Evolutionary conservation across 2,329 filamentous ascomycete genomes (phyloP), one percentile per base, ranked within the genome.

Genomic region (Stagonosporopsis tanaceti): DNA sequence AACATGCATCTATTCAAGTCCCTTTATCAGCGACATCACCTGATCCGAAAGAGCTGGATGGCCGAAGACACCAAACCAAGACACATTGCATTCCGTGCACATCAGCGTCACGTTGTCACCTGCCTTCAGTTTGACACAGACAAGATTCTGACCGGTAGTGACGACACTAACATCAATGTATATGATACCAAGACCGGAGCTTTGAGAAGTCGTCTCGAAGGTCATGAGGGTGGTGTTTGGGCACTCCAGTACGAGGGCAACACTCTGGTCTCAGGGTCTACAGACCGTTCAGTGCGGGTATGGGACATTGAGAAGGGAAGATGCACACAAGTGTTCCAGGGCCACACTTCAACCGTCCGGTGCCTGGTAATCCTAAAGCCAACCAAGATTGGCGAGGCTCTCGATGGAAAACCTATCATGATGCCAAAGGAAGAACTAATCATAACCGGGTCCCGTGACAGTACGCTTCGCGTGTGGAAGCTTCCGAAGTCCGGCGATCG

Each of bases 201-300:
- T 63, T 79, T 97, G 34, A 87, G 91, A 45, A 92, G 88, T 70
- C 92, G 90, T 62, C 86, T 99, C 2, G 89, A 93, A 69, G 95
- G 95, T 2, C 95, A 99, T 67, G 95, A 99, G 76, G 95, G 95
- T 32, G 95, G 95, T 42, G 95, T 99, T 1, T 99, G 95, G 95
- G 95, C 95, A 28, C 80, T 99, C 50, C 93, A 98, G 75, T 99
- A 98, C 73, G 89, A 97, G 72, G 94, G 93, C 47, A 97, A 98
- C 72, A 92, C 91, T 15, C 81, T 99, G 20, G 95, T 99, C 2
- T 99, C 95, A 15, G 95, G 95, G 2, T 97, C 93, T 6, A 99
- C 95, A 0, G 95, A 99, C 77, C 85, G 95, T 44, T 96, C 95
- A 11, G 95, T 99, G n/a, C 88, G 95, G n/a, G 94, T 99, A 0